These are phyloP conservation scores for Serendipita sp. DNA, from an alignment of 768 basidiomycete genomes.

Conservation along the genomic window DNA sequence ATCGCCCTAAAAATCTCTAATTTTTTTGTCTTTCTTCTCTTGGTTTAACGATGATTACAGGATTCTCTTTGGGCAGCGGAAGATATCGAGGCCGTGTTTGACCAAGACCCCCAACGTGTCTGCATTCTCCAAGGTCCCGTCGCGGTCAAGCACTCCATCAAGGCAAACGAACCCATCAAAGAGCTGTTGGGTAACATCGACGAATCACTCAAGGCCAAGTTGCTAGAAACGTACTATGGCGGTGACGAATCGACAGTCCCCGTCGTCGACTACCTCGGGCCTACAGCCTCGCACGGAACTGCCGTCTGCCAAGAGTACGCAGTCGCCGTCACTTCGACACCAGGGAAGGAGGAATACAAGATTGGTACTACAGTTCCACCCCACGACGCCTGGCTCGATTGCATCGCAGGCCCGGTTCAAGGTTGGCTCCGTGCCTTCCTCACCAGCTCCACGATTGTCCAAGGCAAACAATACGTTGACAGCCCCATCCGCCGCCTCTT, in stretches of 20 bases:
- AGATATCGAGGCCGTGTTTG: slow-evolving; percentile 97
- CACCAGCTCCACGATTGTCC: slow-evolving; percentile 67
- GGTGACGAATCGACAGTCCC: slow-evolving; percentile 67
- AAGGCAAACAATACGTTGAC: slow-evolving; percentile 69
- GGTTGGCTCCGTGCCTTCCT: slow-evolving; percentile 80
- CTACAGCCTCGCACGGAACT: slow-evolving; percentile 15
- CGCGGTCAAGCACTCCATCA: slow-evolving; percentile 70
- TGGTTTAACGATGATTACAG: slow-evolving; percentile 23
- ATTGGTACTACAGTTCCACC: slow-evolving; percentile 38
- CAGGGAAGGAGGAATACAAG: slow-evolving; percentile 29
- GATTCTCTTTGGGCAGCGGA: slow-evolving; percentile 97
- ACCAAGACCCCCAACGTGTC: slow-evolving; percentile 95
- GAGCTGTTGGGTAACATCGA: slow-evolving; percentile 85
- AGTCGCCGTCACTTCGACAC: slow-evolving; percentile 29
- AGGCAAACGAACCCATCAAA: slow-evolving; percentile 88
- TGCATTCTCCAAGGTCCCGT: slow-evolving; percentile 96
- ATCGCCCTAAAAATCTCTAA: background rate
- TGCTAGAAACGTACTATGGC: slow-evolving; percentile 61
- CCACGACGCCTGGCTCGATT: slow-evolving; percentile 61
- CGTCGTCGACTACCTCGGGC: slow-evolving; percentile 67
- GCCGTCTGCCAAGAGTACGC: background rate
- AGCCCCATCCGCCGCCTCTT: slow-evolving; percentile 84
- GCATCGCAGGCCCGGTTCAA: slow-evolving; percentile 63
- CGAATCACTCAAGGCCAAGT: slow-evolving; percentile 52
- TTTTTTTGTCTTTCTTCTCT: background rate